Evolutionary conservation across 2,329 filamentous ascomycete species (phyloP), one percentile per base, ranked within the genome.

Genomic region (Nemania sp.): DNA sequence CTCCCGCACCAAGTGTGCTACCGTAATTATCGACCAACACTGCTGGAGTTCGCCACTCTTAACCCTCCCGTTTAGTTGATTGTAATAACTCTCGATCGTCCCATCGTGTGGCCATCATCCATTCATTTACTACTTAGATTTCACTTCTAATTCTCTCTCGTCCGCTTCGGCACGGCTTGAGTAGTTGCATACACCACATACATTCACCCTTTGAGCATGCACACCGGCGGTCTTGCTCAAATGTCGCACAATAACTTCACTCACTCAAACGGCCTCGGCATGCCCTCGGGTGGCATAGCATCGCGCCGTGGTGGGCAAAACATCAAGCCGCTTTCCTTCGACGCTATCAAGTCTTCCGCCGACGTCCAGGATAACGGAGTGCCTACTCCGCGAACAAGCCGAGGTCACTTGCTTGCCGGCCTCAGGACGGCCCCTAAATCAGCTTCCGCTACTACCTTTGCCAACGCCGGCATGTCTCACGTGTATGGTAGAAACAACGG

Each of bases 191-290:
- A 60, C 55, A 56, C 61, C 60, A 56, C 45, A 56, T 59, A 52
- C 58, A 49, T 43, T 43, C 47, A 42, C 59, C 49, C 65, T 69
- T 76, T 76, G 77, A 80, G 76, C 74, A 65, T 95, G 88, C 89
- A 96, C 93, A 87, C 93, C 84, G 93, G 93, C 83, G 91, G 91
- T 94, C 90, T 96, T 80, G 88, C 91, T 94, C 91, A 95, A 83
- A 97, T 97, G 93, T 90, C 91, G 79, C 93, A 91, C 80, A 90
- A 86, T 80, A 83, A 86, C 74, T 89, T 89, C 73, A 77, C 82
- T 72, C 80, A 88, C 73, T 79, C 83, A 70, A 83, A 83, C 73
- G 86, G 84, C 66, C 80, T 96, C 66, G 84, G 86, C 68, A 84
- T 90, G 76, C 88, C 91, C 48, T 80, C 84, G 59, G 84, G 88